Percentiles rank a stretch among this genome's conserved stretches.
phyloP scores from a whole-genome alignment of 768 basidiomycete genomes.

The Amanita jacksonii region DNA sequence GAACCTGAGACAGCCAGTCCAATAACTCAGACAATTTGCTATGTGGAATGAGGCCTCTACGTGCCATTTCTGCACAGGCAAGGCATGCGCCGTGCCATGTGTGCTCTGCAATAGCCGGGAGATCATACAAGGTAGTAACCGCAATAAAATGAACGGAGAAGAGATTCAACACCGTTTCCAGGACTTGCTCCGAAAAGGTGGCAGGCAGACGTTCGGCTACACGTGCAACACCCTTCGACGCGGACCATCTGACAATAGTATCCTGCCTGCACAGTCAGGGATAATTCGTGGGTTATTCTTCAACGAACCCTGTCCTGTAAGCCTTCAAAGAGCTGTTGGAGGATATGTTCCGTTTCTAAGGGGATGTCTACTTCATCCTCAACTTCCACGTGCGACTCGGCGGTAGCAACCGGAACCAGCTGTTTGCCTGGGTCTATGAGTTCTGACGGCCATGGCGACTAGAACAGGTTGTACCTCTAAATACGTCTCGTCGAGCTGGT shows the following conservation, averaged over 20 bases:
- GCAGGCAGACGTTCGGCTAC: conserved; percentile 72
- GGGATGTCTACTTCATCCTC: conserved; percentile 57
- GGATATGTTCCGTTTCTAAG: conserved; percentile 62
- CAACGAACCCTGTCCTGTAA: conserved; percentile 71
- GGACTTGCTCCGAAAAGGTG: conserved; percentile 71
- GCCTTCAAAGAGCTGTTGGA: conserved; percentile 63
- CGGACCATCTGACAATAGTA: conserved; percentile 89
- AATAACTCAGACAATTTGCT: conserved; percentile 55
- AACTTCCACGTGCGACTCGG: conserved; percentile 9
- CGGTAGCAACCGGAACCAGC: background rate
- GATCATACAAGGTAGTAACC: conserved; percentile 55
- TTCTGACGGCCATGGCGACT: background rate
- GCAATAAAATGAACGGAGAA: conserved; percentile 68
- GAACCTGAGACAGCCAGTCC: conserved; percentile 74
- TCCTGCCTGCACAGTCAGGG: conserved; percentile 45
- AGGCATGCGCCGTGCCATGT: conserved; percentile 95
- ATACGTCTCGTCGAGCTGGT: conserved; percentile 15
- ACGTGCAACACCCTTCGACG: conserved; percentile 86
- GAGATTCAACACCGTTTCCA: conserved; percentile 67
- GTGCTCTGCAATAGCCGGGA: conserved; percentile 70
- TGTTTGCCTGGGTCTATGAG: background rate
- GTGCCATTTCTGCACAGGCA: conserved; percentile 86
- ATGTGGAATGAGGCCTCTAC: conserved; percentile 61
- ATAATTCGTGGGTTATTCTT: conserved; percentile 5
- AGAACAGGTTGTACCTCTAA: background rate